Evolutionary conservation across 139 green algal species (phyloP).

Genomic region (Gonium pectorale): DNA sequence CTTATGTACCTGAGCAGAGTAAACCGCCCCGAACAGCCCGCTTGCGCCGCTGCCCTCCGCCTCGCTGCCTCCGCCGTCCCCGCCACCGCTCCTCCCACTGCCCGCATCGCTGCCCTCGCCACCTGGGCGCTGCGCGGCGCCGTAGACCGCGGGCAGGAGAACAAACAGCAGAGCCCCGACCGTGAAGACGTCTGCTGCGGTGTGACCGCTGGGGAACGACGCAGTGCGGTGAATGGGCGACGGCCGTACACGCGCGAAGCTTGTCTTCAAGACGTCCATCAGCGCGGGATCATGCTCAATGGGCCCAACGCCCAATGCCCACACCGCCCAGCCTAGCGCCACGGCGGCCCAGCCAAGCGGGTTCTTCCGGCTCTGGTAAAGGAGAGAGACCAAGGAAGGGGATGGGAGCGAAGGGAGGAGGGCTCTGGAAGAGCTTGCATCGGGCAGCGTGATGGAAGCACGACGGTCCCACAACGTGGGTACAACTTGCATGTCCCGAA

Average conservation of each 20-base stretch:
- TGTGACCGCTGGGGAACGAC: slow-evolving; percentile 48
- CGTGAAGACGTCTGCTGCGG: background rate
- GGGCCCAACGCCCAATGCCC: slow-evolving; percentile 15
- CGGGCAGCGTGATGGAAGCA: too few relatives aligned
- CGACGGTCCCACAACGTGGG: too few relatives aligned
- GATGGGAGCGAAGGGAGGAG: too few relatives aligned
- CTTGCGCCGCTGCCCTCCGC: background rate
- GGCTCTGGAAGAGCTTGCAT: too few relatives aligned
- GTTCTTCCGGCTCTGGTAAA: background rate
- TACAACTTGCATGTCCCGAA: too few relatives aligned
- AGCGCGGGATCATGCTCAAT: slow-evolving; percentile 36
- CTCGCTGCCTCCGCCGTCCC: background rate
- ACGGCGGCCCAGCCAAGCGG: background rate
- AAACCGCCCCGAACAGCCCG: background rate
- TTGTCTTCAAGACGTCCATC: slow-evolving; percentile 10
- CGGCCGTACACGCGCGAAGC: slow-evolving; percentile 24
- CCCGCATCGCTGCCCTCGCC: background rate
- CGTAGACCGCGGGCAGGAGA: slow-evolving; percentile 41
- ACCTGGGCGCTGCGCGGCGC: too few relatives aligned
- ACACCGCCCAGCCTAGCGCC: background rate
- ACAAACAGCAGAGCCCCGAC: slow-evolving; percentile 38
- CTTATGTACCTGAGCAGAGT: slow-evolving; percentile 13
- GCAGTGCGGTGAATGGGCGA: slow-evolving; percentile 25
- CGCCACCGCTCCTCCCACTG: background rate
- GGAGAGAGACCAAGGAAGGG: too few relatives aligned